Percentiles rank a stretch among this genome's conserved stretches.
These are phyloP conservation scores for Agapanthus africanus DNA, from an alignment of 106 monocot species.

Conservation along the genomic window DNA sequence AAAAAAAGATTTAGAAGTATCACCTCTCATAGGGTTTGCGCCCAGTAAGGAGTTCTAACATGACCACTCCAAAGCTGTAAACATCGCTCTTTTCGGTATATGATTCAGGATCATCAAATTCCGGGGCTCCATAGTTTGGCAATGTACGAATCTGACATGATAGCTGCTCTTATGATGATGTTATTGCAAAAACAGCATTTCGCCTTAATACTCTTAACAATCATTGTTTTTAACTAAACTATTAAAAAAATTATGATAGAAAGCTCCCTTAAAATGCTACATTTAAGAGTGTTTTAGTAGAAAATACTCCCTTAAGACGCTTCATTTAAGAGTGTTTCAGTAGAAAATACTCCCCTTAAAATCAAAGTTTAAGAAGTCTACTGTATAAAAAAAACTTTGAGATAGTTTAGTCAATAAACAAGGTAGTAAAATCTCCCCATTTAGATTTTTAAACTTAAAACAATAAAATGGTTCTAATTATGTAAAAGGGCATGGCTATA, in stretches of 20 bases:
- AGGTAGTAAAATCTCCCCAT: no score
- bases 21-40: constrained; percentile 55
- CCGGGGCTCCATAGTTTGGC: constrained; percentile 52
- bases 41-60: constrained; percentile 65
- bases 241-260: no score
- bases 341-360: no score
- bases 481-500: background rate
- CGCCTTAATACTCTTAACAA: background rate
- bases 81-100: constrained; percentile 47
- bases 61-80: constrained; percentile 69
- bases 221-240: no score
- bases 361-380: no score
- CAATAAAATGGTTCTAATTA: background rate
- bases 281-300: no score
- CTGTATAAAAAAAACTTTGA: no score
- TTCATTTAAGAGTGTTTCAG: no score
- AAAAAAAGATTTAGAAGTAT: background rate
- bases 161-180: background rate
- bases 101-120: constrained; percentile 34
- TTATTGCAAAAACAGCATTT: background rate
- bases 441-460: background rate
- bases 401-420: no score
- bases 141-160: constrained; percentile 1
- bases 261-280: no score
- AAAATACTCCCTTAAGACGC: no score